These are phyloP conservation scores for Perilla frutescens DNA, from an alignment of 257 asterid genomes.

Conservation along the genomic window DNA sequence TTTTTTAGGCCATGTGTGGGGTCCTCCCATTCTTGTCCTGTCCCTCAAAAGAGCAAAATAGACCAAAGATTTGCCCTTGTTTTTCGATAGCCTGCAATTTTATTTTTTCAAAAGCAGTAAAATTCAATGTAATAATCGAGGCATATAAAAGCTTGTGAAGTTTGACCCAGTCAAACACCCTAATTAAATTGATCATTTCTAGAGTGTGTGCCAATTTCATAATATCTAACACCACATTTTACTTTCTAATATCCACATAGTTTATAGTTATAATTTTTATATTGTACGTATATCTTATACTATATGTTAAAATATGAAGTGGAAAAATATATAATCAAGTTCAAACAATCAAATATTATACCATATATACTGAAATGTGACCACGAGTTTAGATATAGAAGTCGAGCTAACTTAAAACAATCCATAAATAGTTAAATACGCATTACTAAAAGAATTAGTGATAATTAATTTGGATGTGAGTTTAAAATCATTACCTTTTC, in stretches of 20 bases:
- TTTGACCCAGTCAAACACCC: constrained; percentile 52
- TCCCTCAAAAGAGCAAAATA: constrained; percentile 48
- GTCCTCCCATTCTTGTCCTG: constrained; percentile 30
- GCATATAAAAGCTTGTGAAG: constrained; percentile 41
- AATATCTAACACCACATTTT: too few species aligned
- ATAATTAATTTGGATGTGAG: neutral
- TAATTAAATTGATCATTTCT: constrained; percentile 23
- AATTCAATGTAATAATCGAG: constrained; percentile 35
- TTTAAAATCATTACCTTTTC: constrained; percentile 26
- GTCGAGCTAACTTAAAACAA: too few species aligned
- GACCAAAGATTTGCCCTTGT: constrained; percentile 38
- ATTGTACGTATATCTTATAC: too few species aligned
- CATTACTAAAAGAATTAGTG: neutral
- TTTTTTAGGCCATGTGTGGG: constrained; percentile 21
- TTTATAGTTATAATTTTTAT: too few species aligned
- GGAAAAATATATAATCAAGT: neutral
- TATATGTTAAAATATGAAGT: neutral
- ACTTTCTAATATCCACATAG: too few species aligned
- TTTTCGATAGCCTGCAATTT: constrained; percentile 25
- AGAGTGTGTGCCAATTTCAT: neutral
- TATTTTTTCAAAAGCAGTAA: neutral
- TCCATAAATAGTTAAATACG: too few species aligned
- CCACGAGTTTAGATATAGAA: too few species aligned
- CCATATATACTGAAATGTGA: too few species aligned
- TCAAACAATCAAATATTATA: neutral